Base-by-base conservation (phyloP, 73 alveolate genomes). In the Paramecium sonneborni region DNA sequence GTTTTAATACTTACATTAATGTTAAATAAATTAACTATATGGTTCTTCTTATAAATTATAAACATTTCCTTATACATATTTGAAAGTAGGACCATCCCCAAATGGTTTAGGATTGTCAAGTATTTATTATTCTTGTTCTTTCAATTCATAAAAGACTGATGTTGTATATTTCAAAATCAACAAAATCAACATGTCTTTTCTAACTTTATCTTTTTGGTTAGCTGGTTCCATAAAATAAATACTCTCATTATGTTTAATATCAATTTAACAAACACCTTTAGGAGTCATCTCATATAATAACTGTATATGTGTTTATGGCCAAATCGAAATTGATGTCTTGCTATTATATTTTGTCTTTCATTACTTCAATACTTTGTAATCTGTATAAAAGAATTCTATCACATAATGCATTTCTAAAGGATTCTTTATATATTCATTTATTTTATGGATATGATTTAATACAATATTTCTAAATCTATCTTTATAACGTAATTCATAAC, bases 171-270 rank as follows among this genome's bases (percentile, higher is more conserved):
- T 74, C 32, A 74, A 38, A 12, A 74, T 32, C 55, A 74, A 21
- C 20, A 74, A 74, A 3, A 35, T 32, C 55, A 74, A 3, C 32
- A 74, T 21, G 35, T 74, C 87, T 74, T 21, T 74, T n/a, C 87
- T 74, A 5, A 74, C 58, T 74, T 74, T 74, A 37, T 74, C 87
- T 34, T 74, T 11, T 15, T 74, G 87, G 14, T 74, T 32, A 5
- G 87, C 28, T 10, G 87, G 87, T 37, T 74, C 87, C 39, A 74
- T 74, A 74, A 74, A 74, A 37, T 74, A 74, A 38, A 28, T 21
- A 38, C 57, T 74, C 6, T 74, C 87, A 37, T 28, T 28, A 37
- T 74, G 87, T 38, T 74, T 74, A 9, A 24, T 32, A 15, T 74
- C 87, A 2, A 74, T 74, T 18, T 74, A 20, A 74, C 87, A 74